A percentile compares a stretch with the other conserved stretches of the same genome.
These are phyloP conservation scores for Hirschfeldia incana DNA, from an alignment of 345 rosid species.

Conservation along the genomic window DNA sequence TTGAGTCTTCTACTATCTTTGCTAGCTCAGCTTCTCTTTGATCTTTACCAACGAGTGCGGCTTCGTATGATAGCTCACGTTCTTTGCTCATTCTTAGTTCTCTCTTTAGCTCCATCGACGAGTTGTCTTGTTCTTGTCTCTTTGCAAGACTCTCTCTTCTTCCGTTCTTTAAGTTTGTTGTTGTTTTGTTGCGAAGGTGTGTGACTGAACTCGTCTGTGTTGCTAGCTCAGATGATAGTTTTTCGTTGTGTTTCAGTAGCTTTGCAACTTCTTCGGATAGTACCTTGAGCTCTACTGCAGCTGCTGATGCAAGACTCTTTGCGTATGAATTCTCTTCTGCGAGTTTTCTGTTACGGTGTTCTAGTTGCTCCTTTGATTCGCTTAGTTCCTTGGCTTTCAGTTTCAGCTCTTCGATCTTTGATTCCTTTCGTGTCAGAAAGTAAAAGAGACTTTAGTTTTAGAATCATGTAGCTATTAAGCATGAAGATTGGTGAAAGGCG, in stretches of 20 bases:
- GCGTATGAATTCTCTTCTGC: slow-evolving; percentile 95
- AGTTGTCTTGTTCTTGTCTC: slow-evolving; percentile 61
- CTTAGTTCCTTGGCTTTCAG: slow-evolving; percentile 54
- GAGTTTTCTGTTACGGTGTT: slow-evolving; percentile 69
- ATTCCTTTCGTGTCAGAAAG: slow-evolving; percentile 45
- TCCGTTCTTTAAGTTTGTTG: slow-evolving; percentile 27
- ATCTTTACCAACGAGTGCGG: slow-evolving; percentile 73
- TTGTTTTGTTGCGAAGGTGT: slow-evolving; percentile 41
- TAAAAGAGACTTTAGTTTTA: slow-evolving; percentile 10
- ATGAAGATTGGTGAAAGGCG: slow-evolving; percentile 10
- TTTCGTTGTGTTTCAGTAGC: slow-evolving; percentile 88
- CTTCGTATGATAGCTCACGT: slow-evolving; percentile 77
- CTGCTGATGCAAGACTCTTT: slow-evolving; percentile 98
- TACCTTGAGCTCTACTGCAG: slow-evolving; percentile 98
- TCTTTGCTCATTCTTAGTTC: slow-evolving; percentile 41
- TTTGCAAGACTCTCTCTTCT: slow-evolving; percentile 49
- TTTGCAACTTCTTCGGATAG: slow-evolving; percentile 94
- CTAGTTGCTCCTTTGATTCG: slow-evolving; percentile 70
- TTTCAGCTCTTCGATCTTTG: slow-evolving; percentile 74
- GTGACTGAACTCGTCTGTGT: slow-evolving; percentile 58
- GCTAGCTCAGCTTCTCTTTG: slow-evolving; percentile 78
- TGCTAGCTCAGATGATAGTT: slow-evolving; percentile 66
- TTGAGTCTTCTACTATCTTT: slow-evolving; percentile 74
- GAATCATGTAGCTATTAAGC: slow-evolving; percentile 7
- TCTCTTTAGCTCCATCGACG: background rate